These are phyloP conservation scores for Mesotaenium endlicherianum DNA, from an alignment of 139 green algal species.

Conservation along the genomic window DNA sequence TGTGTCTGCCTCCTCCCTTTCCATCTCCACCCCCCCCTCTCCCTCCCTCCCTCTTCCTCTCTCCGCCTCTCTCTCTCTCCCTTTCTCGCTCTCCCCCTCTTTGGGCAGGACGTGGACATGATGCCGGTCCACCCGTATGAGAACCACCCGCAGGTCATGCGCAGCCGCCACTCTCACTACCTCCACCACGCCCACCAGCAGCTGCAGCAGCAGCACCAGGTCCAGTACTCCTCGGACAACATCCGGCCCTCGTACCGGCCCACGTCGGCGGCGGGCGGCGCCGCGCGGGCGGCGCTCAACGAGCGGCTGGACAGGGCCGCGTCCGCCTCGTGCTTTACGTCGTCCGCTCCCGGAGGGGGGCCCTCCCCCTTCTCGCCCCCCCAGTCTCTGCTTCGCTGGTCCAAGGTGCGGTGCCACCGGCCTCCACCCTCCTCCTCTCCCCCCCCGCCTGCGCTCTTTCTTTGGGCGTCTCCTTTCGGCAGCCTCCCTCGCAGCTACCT, in stretches of 20 bases:
- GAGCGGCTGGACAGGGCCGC: background rate
- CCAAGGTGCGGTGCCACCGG: too few relatives aligned
- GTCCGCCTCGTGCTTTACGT: too few relatives aligned
- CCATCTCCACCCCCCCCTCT: background rate
- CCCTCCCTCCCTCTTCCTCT: constrained; percentile 1
- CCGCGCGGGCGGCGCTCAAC: background rate
- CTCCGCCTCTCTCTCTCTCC: background rate
- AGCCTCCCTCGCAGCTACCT: too few relatives aligned
- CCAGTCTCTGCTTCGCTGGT: too few relatives aligned
- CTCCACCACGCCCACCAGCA: background rate
- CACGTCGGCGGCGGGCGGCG: too few relatives aligned
- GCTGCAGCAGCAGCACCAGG: too few relatives aligned
- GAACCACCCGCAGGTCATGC: constrained; percentile 7
- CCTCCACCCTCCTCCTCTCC: too few relatives aligned
- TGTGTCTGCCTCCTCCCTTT: background rate
- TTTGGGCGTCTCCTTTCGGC: too few relatives aligned
- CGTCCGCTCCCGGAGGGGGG: too few relatives aligned
- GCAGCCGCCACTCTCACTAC: background rate
- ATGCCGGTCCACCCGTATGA: constrained; percentile 25
- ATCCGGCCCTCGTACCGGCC: background rate
- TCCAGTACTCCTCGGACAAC: too few relatives aligned
- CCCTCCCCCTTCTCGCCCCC: too few relatives aligned
- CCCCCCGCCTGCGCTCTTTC: too few relatives aligned
- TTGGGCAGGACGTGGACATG: constrained; percentile 41
- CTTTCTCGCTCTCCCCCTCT: background rate